Percentiles rank a stretch among this genome's conserved stretches.
Evolutionary conservation across 2,329 filamentous ascomycete genomes (phyloP).

Genomic region (Epichloe aotearoae): DNA sequence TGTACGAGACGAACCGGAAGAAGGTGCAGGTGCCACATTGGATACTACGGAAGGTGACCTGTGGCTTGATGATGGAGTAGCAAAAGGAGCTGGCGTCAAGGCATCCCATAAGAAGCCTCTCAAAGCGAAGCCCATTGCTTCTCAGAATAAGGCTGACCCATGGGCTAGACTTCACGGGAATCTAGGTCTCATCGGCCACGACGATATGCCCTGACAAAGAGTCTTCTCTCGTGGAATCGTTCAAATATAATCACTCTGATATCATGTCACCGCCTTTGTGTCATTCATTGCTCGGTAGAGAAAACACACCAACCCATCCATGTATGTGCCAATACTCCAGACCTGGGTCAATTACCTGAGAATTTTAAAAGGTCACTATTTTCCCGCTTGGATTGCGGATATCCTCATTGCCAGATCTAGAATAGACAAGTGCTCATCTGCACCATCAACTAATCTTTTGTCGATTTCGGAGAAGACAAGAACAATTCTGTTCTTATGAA

Average conservation of each 20-base stretch:
- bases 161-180: slow-evolving; percentile 41
- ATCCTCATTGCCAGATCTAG: slow-evolving; percentile 75
- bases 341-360: background rate
- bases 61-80: slow-evolving; percentile 22
- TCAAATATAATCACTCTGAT: background rate
- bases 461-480: slow-evolving; percentile 86
- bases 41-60: slow-evolving; percentile 16
- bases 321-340: slow-evolving; percentile 1
- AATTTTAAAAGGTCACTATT: slow-evolving; percentile 10
- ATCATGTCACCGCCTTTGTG: background rate
- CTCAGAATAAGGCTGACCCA: slow-evolving; percentile 20
- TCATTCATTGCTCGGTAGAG: background rate
- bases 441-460: slow-evolving; percentile 85
- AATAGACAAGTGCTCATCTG: slow-evolving; percentile 87
- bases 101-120: slow-evolving; percentile 1
- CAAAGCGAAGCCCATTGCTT: slow-evolving; percentile 11
- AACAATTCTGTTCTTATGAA: slow-evolving; percentile 83
- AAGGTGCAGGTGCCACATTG: slow-evolving; percentile 10
- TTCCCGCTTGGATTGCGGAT: slow-evolving; percentile 52
- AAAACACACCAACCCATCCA: background rate
- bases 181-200: slow-evolving; percentile 35
- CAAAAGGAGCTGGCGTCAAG: slow-evolving; percentile 7
- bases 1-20: slow-evolving; percentile 11
- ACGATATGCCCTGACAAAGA: slow-evolving; percentile 12
- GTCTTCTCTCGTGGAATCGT: background rate